Evolutionary conservation across 2,329 filamentous ascomycete species (phyloP), one percentile per base, ranked within the genome.

Genomic region (Xylaria sp.): DNA sequence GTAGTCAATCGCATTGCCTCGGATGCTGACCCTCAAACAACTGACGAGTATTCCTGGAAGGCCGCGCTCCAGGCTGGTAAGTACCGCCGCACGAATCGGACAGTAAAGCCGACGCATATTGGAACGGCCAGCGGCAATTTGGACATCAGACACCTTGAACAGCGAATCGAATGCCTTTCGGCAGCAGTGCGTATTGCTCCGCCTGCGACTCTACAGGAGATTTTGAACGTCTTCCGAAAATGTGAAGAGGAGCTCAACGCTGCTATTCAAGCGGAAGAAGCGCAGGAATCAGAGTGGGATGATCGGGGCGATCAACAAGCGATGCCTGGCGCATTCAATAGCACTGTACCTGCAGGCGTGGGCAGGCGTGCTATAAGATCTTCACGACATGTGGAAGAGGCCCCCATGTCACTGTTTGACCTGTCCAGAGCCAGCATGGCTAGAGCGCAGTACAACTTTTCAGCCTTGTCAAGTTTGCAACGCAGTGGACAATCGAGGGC

Each of bases 1-100:
- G 89, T 94, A 1, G 85, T 92, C 49, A 92, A 88, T 71, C 86
- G 89, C 21, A 80, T 95, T 0, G 81, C 82, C 7, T 73, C 77
- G 8, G 71, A 76, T 28, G 69, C 56, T 61, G 72, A 69, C 68
- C 55, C 65, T 9, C 63, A 71, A 28, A 61, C 67, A 19, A 71
- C 77, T 14, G 89, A 92, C 68, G 84, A 90, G 61, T 89, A 90
- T 76, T 90, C 90, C 1, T 95, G 92, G 92, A 87, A 87, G 62
- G 91, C 91, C 6, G 91, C 92, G 3, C 81, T 94, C 45, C 85
- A 89, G 69, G 90, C 91, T n/a, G 92, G 92, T 15, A 89, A 90
- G 63, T 91, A 93, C 74, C 83, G 87, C 35, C 84, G 84, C 17
- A 87, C 82, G 12, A 71, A 78, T 15, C 77, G 77, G 35, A 87